A percentile compares a stretch with the other conserved stretches of the same genome.
Evolutionary conservation across 2,329 filamentous ascomycete species (phyloP).

Genomic region (Harringtonia aguacate): DNA sequence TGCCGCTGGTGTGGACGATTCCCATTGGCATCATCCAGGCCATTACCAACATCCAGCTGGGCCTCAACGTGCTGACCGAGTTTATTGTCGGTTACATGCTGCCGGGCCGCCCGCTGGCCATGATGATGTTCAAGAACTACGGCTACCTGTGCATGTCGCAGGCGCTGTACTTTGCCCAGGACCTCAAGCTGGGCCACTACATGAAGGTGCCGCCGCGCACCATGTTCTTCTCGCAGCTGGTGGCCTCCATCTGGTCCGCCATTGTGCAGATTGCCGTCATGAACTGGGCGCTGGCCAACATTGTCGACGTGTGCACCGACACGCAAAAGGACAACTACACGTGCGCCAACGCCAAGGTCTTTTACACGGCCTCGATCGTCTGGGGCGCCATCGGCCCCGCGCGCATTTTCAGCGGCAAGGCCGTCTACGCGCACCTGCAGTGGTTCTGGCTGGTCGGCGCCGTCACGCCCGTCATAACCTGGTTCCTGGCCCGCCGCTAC

Average conservation of each 20-base stretch:
- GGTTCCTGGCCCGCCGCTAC: slow-evolving; percentile 48
- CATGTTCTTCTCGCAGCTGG: slow-evolving; percentile 49
- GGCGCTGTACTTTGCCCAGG: slow-evolving; percentile 53
- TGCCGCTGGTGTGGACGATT: slow-evolving; percentile 48
- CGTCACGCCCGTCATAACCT: slow-evolving; percentile 51
- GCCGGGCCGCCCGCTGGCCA: slow-evolving; percentile 57
- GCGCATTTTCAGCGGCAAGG: slow-evolving; percentile 54
- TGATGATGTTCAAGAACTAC: slow-evolving; percentile 73
- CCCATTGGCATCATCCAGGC: slow-evolving; percentile 52
- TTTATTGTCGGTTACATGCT: slow-evolving; percentile 65
- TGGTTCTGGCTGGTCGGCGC: slow-evolving; percentile 64
- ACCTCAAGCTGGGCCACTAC: slow-evolving; percentile 59
- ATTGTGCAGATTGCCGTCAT: slow-evolving; percentile 53
- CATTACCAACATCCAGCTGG: slow-evolving; percentile 49
- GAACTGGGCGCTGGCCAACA: slow-evolving; percentile 54
- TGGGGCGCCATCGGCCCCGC: slow-evolving; percentile 64
- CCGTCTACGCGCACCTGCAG: slow-evolving; percentile 53
- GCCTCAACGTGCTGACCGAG: slow-evolving; percentile 62
- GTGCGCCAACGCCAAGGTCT: slow-evolving; percentile 42
- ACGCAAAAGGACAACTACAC: slow-evolving; percentile 45
- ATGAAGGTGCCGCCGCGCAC: slow-evolving; percentile 54
- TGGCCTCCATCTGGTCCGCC: slow-evolving; percentile 50
- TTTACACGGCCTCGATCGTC: slow-evolving; percentile 60
- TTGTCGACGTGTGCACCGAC: slow-evolving; percentile 48
- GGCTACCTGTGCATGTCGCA: slow-evolving; percentile 59